Evolutionary conservation across 371 early-diverging fungal genomes (phyloP), one percentile per base, ranked within the genome.

Genomic region (Apophysomyces elegans): DNA sequence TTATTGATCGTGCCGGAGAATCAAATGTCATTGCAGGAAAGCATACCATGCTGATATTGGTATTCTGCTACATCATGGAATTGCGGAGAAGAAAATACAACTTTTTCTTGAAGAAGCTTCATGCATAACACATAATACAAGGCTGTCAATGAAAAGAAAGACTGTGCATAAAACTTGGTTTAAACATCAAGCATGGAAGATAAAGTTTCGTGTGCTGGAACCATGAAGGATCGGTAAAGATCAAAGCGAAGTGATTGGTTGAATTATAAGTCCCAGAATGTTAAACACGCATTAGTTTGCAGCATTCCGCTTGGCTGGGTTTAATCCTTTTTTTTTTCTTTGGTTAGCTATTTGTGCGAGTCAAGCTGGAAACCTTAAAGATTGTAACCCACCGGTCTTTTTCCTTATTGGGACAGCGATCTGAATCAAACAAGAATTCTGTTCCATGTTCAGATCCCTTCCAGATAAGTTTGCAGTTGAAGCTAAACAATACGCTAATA

Each of bases 111-210:
- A 50, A 21, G 21, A 18, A 18, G 21, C 54, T 21, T 4, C 16
- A 50, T 50, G 54, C 54, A 21, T 21, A 50, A 26, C 16, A 21
- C 54, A 50, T 50, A 50, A 50, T 50, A 26, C 54, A 50, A n/a
- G 35, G 21, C 54, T 50, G 54, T 50, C 54, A 50, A 50, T 50
- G 54, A 26, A 50, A 16, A 21, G 54, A 50, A 16, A 21, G 9
- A 21, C 54, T 8, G 9, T 50, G 54, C 54, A 50, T 50, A 5
- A 26, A 21, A 50, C 2, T 50, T 50, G 54, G 54, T 50, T 50
- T 5, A 16, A 50, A 50, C 54, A 21, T 21, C 8, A 13, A 41
- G 13, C 41, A 41, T 41, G 8, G 13, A 13, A 13, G 41, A 41
- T 41, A 41, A 41, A 41, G 41, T 41, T 26, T 26, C 8, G 41